Percentiles rank a stretch among this genome's conserved stretches.
phyloP scores from a whole-genome alignment of 1,284 basidiomycete species.

The Gomphus bonarii region DNA sequence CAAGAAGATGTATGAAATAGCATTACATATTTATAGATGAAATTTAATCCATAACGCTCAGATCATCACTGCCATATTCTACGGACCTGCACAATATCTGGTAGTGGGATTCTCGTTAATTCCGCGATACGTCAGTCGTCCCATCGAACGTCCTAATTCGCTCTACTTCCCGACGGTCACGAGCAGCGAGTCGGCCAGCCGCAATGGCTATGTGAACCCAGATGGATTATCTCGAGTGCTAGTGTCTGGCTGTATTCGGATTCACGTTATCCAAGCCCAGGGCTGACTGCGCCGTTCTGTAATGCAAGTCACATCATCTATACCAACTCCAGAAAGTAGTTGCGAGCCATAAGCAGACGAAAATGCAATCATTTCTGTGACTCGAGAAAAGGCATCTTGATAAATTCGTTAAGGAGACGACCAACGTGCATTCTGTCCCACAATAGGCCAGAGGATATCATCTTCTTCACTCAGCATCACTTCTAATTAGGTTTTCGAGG shows the following conservation, averaged over 20 bases:
- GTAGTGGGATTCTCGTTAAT: conserved; percentile 50
- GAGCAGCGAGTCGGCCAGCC: no score
- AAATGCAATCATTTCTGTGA: conserved; percentile 52
- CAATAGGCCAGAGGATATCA: background rate
- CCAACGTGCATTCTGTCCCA: conserved; percentile 86
- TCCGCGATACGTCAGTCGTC: conserved; percentile 70
- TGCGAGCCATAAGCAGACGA: conserved; percentile 70
- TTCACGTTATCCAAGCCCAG: conserved; percentile 85
- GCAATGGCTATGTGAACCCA: no score
- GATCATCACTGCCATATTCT: no score
- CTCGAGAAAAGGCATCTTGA: conserved; percentile 80
- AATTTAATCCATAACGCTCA: no score
- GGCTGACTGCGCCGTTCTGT: conserved; percentile 77
- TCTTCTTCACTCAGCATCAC: conserved; percentile 58
- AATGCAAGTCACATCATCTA: conserved; percentile 61
- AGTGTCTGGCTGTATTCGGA: conserved; percentile 64
- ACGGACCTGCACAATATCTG: no score
- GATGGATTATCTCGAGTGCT: conserved; percentile 68
- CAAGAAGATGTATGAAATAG: no score
- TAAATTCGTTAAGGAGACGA: conserved; percentile 65
- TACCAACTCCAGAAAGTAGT: conserved; percentile 61
- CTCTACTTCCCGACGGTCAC: conserved; percentile 64
- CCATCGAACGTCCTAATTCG: conserved; percentile 84
- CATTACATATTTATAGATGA: no score
- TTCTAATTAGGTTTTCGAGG: conserved; percentile 27